A percentile compares a stretch with the other conserved stretches of the same genome.
These are phyloP conservation scores for Cercospora sp. DNA, from an alignment of 2,329 filamentous ascomycete species.

Conservation along the genomic window DNA sequence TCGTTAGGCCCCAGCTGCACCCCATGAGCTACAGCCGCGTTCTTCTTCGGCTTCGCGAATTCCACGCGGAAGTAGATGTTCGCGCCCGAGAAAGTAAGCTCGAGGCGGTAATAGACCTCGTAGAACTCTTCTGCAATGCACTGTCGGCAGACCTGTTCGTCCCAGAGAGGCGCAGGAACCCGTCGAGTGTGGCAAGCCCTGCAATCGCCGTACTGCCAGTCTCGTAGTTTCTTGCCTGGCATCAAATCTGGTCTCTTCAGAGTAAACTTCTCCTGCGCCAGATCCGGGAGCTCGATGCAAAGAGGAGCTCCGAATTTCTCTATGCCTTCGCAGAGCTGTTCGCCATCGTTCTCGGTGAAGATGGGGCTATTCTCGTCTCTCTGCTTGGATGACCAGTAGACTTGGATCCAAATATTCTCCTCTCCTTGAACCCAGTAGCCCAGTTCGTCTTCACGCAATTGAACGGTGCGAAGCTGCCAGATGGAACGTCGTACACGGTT, in stretches of 20 bases:
- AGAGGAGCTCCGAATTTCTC: background rate
- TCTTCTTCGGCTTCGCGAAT: background rate
- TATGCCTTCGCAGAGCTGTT: background rate
- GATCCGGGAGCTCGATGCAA: background rate
- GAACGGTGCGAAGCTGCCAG: background rate
- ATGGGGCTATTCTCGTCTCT: background rate
- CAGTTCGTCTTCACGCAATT: background rate
- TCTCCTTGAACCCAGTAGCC: too few relatives aligned
- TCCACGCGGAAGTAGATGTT: background rate
- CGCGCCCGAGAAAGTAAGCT: background rate
- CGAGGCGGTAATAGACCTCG: background rate
- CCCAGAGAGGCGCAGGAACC: background rate
- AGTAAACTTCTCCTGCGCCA: background rate
- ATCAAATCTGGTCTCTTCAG: background rate
- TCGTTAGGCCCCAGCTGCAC: background rate
- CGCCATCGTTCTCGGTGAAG: background rate
- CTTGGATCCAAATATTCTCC: background rate
- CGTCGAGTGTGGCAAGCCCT: background rate
- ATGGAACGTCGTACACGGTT: background rate
- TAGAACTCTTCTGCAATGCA: background rate
- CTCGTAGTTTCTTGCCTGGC: background rate
- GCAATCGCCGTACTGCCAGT: background rate
- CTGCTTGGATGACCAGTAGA: background rate
- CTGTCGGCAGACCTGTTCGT: background rate
- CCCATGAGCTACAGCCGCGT: background rate